Conservation (phyloP, 2,329 filamentous ascomycete genomes). For the Rhynchosporium secalis region DNA sequence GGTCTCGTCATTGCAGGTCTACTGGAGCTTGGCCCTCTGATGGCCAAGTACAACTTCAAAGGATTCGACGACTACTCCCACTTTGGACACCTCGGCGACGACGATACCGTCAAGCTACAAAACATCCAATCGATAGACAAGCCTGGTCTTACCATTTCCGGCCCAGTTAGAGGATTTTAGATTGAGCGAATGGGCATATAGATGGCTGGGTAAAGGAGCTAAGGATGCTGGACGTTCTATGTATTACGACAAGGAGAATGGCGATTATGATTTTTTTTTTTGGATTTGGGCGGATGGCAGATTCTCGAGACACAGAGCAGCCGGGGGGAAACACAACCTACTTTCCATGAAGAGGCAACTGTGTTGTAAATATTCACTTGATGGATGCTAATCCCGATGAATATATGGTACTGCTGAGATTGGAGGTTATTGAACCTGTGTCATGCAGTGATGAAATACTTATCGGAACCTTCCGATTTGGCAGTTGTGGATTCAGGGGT, state of each 20-base stretch:
- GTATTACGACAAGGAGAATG: neutral
- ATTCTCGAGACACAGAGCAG: neutral
- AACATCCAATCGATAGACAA: slow-evolving; percentile 10
- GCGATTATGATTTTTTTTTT: neutral
- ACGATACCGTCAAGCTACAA: slow-evolving; percentile 17
- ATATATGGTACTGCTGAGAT: neutral
- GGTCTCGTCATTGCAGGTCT: slow-evolving; percentile 30
- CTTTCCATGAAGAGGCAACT: neutral
- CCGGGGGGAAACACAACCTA: neutral
- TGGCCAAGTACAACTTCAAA: slow-evolving; percentile 22
- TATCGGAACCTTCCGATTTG: too few species aligned
- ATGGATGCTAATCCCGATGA: neutral
- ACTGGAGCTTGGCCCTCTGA: slow-evolving; percentile 28
- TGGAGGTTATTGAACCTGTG: neutral
- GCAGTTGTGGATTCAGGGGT: too few species aligned
- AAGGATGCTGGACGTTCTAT: slow-evolving; percentile 13
- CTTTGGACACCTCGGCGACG: slow-evolving; percentile 11
- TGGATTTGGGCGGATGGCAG: neutral
- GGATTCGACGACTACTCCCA: slow-evolving; percentile 24
- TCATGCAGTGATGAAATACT: neutral
- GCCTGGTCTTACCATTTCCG: slow-evolving; percentile 2
- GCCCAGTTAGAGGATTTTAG: slow-evolving; percentile 3
- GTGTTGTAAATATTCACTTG: neutral
- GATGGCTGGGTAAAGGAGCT: neutral
- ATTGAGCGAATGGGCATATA: neutral